Evolutionary conservation across 108 stramenopile species (phyloP), one percentile per base, ranked within the genome.

Genomic region (Schizochytrium sp.): DNA sequence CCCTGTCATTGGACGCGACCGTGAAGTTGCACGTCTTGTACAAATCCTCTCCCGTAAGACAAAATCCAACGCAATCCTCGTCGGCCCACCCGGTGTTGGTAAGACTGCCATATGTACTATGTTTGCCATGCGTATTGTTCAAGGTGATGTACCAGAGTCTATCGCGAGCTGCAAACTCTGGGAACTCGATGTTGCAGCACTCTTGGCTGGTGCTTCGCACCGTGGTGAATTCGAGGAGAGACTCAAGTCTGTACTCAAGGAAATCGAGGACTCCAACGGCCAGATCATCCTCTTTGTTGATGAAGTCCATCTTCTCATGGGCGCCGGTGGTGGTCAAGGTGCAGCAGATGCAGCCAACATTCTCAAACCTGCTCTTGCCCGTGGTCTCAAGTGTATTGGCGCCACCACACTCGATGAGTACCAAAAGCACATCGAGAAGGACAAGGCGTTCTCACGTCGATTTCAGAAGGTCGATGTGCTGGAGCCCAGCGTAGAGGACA

Each of bases 141-240:
- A 95, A 46, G 98, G 97, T 0, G 97, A 98, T 88, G 98, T 98
- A 13, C 99, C 99, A 4, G 96, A 98, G 89, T 95, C 96, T 19
- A 91, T 93, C 55, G n/a, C n/a, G n/a, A 96, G 97, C 90, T 95
- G 95, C 50, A 93, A 96, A 10, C 91, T 99, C 45, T 94, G 97
- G 45, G 96, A 97, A 7, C 89, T 98, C 46, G 98, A 99, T 87
- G 97, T 99, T 96, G 99, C 97, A 57, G 96, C 97, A 12, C 90
- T 99, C 2, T 95, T 99, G 3, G 99, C 99, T 1, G 99, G 99
- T 5, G 98, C 98, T 64, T 98, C 98, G 88, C 98, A 98, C 90
- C 94, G 98, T 56, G 99, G 99, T 72, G 99, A 99, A 64, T 99
- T 99, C 87, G 99, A 99, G 91, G 99, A 98, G 89, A 94, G 99